Evolutionary conservation across 345 rosid species (phyloP).

Genomic region (Streptanthus diversifolius): DNA sequence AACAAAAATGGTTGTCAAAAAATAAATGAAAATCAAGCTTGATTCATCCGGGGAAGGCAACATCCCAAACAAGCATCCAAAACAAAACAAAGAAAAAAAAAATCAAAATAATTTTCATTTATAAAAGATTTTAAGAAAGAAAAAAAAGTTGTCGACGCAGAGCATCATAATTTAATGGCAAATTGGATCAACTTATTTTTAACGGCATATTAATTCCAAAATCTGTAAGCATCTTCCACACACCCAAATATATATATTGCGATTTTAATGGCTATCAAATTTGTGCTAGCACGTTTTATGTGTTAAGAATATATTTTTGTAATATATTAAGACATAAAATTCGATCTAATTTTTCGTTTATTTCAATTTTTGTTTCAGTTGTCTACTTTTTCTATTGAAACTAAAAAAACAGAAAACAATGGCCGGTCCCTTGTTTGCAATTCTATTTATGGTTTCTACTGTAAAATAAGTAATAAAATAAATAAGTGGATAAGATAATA

Average conservation of each 20-base stretch:
- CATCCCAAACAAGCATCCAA: constrained; percentile 18
- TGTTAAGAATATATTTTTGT: not conserved
- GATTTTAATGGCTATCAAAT: too few relatives aligned
- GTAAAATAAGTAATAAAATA: not conserved
- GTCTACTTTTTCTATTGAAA: not conserved
- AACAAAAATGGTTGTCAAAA: too few relatives aligned
- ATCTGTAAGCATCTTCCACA: too few relatives aligned
- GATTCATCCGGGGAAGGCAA: constrained; percentile 26
- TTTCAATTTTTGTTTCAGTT: not conserved
- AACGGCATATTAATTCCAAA: too few relatives aligned
- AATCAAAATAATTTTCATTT: not conserved
- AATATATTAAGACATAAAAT: not conserved
- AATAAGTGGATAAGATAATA: not conserved
- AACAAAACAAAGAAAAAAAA: not conserved
- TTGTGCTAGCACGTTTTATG: too few relatives aligned
- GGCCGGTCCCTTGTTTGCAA: not conserved
- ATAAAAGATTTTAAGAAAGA: not conserved
- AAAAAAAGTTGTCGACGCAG: not conserved
- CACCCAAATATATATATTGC: too few relatives aligned
- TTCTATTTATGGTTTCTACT: not conserved
- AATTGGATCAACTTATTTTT: not conserved
- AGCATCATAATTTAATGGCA: not conserved
- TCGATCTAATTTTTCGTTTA: not conserved
- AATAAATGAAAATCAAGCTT: not conserved
- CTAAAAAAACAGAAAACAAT: not conserved